Base-by-base conservation (phyloP, 2,329 filamentous ascomycete genomes). In the Teratosphaeria epicoccoides region DNA sequence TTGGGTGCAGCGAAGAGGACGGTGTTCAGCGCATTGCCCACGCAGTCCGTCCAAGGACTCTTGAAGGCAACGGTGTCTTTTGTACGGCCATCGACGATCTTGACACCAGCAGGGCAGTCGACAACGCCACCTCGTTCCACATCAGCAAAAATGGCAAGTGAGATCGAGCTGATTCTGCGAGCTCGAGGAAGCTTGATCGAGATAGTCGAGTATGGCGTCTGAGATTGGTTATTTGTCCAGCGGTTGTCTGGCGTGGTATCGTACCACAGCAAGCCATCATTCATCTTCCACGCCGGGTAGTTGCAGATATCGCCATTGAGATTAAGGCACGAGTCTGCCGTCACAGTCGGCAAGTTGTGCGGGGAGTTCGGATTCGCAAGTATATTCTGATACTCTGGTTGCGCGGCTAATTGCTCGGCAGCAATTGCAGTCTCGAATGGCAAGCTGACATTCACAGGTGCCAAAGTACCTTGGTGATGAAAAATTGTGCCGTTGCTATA, bases 251-350 rank as follows among this genome's bases (percentile, higher is more conserved):
- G 71, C 0, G 68, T 63, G 3, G 58, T 54, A 52, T 72, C 70
- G 51, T 72, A 66, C 57, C 66, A 74, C 10, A 74, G 52, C 24
- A 71, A 67, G 9, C 71, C 71, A 40, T 40, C 71, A 52, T 71
- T 73, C 46, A 56, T 23, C 29, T 56, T 56, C 49, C 49, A 56
- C 6, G 62, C 58, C 43, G 61, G 58, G 55, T 70, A 70, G 9
- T 60, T 59, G 4, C 54, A 20, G 24, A 53, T 46, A 53, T 62
- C 55, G 46, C 56, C 55, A 49, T 61, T 56, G 2, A 54, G 25
- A 44, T 48, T 52, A 14, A 66, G 67, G 25, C 64, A 68, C 55
- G 65, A 72, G 6, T 68, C 67, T 45, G 66, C 67, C n/a, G 64
- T 62, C 14, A 66, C 63, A 43, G 58, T 58, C 9, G 69, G 69